phyloP scores from a whole-genome alignment of 345 rosid species.

The Boechera divaricarpa region DNA sequence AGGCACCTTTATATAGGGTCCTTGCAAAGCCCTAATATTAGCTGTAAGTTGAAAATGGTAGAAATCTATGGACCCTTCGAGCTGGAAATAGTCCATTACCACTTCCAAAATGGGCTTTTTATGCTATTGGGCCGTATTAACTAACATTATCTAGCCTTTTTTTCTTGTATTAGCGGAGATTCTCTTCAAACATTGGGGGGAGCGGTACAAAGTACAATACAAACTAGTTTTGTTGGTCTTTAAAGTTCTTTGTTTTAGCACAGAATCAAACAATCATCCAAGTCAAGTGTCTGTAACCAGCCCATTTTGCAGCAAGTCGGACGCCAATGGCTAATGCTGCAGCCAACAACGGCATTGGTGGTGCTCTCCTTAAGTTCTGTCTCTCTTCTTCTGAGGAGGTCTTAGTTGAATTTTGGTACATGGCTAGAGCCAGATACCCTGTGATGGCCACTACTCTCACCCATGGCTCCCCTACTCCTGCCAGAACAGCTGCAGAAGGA shows the following conservation, averaged over 20 bases:
- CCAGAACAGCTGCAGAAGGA: slow-evolving; percentile 78
- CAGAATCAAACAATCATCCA: slow-evolving; percentile 76
- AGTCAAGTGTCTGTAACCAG: slow-evolving; percentile 85
- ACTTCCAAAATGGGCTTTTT: not conserved
- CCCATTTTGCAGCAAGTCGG: slow-evolving; percentile 86
- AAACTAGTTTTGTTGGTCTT: slow-evolving; percentile 32
- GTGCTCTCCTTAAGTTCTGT: slow-evolving; percentile 53
- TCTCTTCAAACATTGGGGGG: not conserved
- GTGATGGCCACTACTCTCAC: slow-evolving; percentile 63
- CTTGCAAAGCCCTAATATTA: slow-evolving; percentile 29
- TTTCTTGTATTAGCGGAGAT: not conserved
- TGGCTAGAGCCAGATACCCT: slow-evolving; percentile 68
- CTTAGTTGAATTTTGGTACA: slow-evolving; percentile 64
- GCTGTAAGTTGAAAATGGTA: not conserved
- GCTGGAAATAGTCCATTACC: not conserved
- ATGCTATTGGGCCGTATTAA: slow-evolving; percentile 6
- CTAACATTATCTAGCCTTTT: too few relatives aligned
- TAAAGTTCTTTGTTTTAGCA: slow-evolving; percentile 14
- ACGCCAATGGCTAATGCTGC: slow-evolving; percentile 86
- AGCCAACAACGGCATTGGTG: slow-evolving; percentile 66
- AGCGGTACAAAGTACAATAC: slow-evolving; percentile 20
- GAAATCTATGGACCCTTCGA: not conserved
- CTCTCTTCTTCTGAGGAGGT: slow-evolving; percentile 50
- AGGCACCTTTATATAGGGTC: slow-evolving; percentile 13
- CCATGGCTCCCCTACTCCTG: slow-evolving; percentile 94